Conservation (phyloP, 192 early-diverging fungal genomes). For the Umbelopsis sp. region DNA sequence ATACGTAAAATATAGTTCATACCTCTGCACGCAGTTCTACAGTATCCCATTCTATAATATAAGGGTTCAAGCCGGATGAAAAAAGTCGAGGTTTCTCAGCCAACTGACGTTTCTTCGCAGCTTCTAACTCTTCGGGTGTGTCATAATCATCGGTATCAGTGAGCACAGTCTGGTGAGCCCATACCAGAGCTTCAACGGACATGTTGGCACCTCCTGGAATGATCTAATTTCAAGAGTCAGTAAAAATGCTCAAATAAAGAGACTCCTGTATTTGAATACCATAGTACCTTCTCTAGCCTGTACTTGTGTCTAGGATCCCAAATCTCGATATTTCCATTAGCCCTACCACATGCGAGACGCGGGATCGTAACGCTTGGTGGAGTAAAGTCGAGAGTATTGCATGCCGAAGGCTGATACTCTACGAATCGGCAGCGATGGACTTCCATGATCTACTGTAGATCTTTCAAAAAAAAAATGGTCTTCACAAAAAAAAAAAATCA, state of each 20-base stretch:
- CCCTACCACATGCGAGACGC: slow-evolving; percentile 80
- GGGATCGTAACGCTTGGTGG: slow-evolving; percentile 55
- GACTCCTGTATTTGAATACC: background rate
- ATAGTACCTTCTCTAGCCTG: slow-evolving; percentile 76
- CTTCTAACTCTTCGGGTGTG: slow-evolving; percentile 61
- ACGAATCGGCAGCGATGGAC: slow-evolving; percentile 87
- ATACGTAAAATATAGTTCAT: background rate
- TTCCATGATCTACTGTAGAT: slow-evolving; percentile 52
- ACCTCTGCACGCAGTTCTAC: slow-evolving; percentile 65
- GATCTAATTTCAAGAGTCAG: slow-evolving; percentile 46
- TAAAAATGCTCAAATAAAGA: no score
- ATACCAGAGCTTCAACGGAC: slow-evolving; percentile 79
- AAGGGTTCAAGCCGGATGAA: slow-evolving; percentile 82
- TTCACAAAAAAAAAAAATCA: background rate
- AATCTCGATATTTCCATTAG: slow-evolving; percentile 93
- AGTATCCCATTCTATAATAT: slow-evolving; percentile 88
- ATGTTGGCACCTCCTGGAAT: slow-evolving; percentile 78
- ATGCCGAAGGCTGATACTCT: slow-evolving; percentile 81
- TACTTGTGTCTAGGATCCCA: slow-evolving; percentile 77
- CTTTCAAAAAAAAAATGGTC: slow-evolving; percentile 7
- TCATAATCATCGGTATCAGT: slow-evolving; percentile 70
- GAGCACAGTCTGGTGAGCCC: slow-evolving; percentile 75
- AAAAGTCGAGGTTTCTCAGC: slow-evolving; percentile 75
- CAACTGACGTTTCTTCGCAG: slow-evolving; percentile 48
- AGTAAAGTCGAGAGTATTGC: slow-evolving; percentile 81